Percentiles rank a stretch among this genome's conserved stretches.
Conservation (phyloP, 306 rosid species). For the Rubus parviflorus region DNA sequence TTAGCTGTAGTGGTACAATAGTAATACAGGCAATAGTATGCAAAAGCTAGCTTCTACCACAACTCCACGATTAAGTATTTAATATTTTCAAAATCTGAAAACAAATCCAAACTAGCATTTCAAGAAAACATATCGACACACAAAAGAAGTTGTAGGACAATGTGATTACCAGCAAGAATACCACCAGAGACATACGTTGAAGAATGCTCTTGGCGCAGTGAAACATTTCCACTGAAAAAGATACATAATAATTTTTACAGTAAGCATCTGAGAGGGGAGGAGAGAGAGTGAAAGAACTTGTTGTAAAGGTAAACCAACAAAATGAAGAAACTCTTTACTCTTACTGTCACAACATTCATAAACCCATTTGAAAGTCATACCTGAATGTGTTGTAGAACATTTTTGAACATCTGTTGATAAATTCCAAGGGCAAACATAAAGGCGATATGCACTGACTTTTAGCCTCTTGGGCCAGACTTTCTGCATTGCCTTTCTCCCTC, state of each 20-base stretch:
- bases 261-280: conserved; percentile 23
- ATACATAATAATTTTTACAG: conserved; percentile 29
- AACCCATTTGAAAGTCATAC: conserved; percentile 37
- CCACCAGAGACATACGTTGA: conserved; percentile 76
- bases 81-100: background rate
- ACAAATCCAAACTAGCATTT: background rate
- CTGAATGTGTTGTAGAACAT: conserved; percentile 95
- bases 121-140: conserved; percentile 26
- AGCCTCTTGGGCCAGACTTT: conserved; percentile 45
- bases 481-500: conserved; percentile 60
- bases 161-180: conserved; percentile 85
- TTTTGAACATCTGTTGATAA: conserved; percentile 56
- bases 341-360: conserved; percentile 11
- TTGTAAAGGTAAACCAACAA: conserved; percentile 22
- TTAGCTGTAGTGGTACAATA: background rate
- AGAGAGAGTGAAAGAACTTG: background rate
- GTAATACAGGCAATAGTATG: background rate
- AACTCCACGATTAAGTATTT: conserved; percentile 6
- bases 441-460: conserved; percentile 60
- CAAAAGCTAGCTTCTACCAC: background rate
- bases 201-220: conserved; percentile 56
- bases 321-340: background rate
- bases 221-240: conserved; percentile 78
- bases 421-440: conserved; percentile 70
- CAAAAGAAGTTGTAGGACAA: conserved; percentile 30